Base-by-base conservation (phyloP, 495 filamentous ascomycete species). In the Trichoderma gamsii region DNA sequence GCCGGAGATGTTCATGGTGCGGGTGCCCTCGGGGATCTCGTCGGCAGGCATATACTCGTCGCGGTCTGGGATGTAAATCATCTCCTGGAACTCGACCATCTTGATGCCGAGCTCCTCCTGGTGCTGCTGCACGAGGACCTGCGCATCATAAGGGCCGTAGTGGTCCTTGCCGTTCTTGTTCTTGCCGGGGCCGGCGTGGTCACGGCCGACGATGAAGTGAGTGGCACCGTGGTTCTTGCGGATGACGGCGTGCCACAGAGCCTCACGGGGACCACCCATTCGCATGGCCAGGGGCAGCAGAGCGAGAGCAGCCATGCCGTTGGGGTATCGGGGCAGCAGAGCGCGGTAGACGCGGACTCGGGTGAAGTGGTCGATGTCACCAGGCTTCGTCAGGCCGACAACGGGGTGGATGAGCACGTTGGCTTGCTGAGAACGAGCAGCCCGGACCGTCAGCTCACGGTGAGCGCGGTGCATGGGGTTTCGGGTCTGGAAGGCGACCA, bases 401-500 rank as follows among this genome's bases (percentile, higher is more conserved):
- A 99, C 95, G 66, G 95, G 95, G 82, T 99, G 95, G 78, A 99
- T 99, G 77, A 99, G 91, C 69, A 99, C 95, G 77, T 98, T 99
- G 68, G 95, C 95, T 77, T 97, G 92, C 73, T 94, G 91, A 49
- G 90, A 89, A 66, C 95, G 93, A 69, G 95, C 96, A 72, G 96
- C 95, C 70, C 96, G 92, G 75, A 99, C 95, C 52, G 95, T 99
- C 77, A 99, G 80, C 79, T 99, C 95, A 81, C 95, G 85, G 80
- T 99, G 95, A 77, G 95, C 95, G 75, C 95, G 89, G 83, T 99
- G 95, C 95, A 99, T 99, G 68, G 95, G 95, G 82, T 99, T 99
- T 75, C 93, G 83, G 44, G 95, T 99, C 85, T 99, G 95, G 88
- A 99, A 99, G 76, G 95, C 95, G 71, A 99, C 95, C 74, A 99